Evolutionary conservation across 2,329 filamentous ascomycete species (phyloP).

Genomic region (Penicillium sp.): DNA sequence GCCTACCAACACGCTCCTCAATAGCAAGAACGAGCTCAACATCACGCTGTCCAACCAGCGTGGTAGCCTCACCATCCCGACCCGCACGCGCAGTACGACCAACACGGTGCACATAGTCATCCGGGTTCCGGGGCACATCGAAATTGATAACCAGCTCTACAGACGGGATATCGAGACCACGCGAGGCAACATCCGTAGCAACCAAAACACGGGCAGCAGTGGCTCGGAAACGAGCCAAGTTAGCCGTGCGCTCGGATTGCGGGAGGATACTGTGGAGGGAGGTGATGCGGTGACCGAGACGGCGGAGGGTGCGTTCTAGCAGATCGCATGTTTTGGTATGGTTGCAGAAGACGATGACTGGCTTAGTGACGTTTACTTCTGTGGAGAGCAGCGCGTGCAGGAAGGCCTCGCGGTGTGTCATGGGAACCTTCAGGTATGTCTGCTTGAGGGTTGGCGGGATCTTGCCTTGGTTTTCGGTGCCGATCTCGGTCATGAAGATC

Average conservation of each 20-base stretch:
- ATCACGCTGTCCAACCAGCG: slow-evolving; percentile 88
- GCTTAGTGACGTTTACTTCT: slow-evolving; percentile 69
- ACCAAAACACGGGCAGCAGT: slow-evolving; percentile 85
- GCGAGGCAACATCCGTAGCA: slow-evolving; percentile 89
- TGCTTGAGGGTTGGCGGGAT: slow-evolving; percentile 80
- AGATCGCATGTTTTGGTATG: slow-evolving; percentile 84
- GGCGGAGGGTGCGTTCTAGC: slow-evolving; percentile 80
- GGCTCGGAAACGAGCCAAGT: slow-evolving; percentile 88
- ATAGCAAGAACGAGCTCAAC: slow-evolving; percentile 89
- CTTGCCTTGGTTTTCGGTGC: slow-evolving; percentile 64
- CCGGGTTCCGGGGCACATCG: slow-evolving; percentile 91
- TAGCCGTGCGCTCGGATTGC: slow-evolving; percentile 80
- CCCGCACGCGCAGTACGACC: slow-evolving; percentile 94
- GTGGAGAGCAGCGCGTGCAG: slow-evolving; percentile 86
- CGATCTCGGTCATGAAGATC: slow-evolving; percentile 87
- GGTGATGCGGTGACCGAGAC: slow-evolving; percentile 86
- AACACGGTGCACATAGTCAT: slow-evolving; percentile 96
- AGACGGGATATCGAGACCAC: slow-evolving; percentile 92
- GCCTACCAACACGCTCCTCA: slow-evolving; percentile 72
- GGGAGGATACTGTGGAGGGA: slow-evolving; percentile 84
- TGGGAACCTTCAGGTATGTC: slow-evolving; percentile 81
- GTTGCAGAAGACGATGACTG: slow-evolving; percentile 92
- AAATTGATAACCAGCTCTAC: slow-evolving; percentile 92
- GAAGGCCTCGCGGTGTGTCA: slow-evolving; percentile 93
- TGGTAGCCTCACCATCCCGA: slow-evolving; percentile 75